These are phyloP conservation scores for Ganoderma sp. DNA, from an alignment of 1,284 basidiomycete species.

Conservation along the genomic window DNA sequence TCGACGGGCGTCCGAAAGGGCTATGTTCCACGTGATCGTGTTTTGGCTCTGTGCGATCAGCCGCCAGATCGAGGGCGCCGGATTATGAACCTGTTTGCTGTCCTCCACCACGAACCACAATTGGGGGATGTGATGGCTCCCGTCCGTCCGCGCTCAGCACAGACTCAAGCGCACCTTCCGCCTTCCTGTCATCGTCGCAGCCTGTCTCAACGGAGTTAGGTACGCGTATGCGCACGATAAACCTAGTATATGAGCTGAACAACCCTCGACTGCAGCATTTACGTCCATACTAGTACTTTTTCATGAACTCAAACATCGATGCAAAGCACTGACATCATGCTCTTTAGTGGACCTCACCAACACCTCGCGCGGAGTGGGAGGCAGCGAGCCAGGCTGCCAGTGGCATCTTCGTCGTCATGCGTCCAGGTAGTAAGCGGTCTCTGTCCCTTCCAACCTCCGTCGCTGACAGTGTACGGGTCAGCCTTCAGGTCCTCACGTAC, in stretches of 20 bases:
- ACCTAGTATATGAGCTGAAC: not conserved
- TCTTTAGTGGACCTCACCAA: constrained; percentile 64
- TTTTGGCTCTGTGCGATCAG: not conserved
- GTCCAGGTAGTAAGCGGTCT: constrained; percentile 46
- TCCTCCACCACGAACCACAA: not conserved
- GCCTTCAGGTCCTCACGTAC: too few species aligned
- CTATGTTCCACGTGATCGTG: not conserved
- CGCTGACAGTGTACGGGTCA: too few species aligned
- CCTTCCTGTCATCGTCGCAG: constrained; percentile 78
- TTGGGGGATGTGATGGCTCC: not conserved
- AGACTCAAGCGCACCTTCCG: constrained; percentile 68
- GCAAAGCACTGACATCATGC: not conserved
- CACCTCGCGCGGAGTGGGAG: constrained; percentile 67
- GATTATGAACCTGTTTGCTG: not conserved
- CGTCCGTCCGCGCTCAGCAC: not conserved
- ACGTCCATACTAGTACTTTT: constrained; percentile 62
- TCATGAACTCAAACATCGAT: not conserved
- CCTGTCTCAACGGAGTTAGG: constrained; percentile 75
- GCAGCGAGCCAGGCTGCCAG: constrained; percentile 45
- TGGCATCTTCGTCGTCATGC: constrained; percentile 55
- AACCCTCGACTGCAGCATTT: constrained; percentile 53
- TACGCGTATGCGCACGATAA: constrained; percentile 8
- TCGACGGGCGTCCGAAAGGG: not conserved
- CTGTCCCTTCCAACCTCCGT: not conserved
- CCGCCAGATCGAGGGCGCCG: not conserved